Conservation (phyloP, 2,329 filamentous ascomycete genomes). For the Colletotrichum sublineola region DNA sequence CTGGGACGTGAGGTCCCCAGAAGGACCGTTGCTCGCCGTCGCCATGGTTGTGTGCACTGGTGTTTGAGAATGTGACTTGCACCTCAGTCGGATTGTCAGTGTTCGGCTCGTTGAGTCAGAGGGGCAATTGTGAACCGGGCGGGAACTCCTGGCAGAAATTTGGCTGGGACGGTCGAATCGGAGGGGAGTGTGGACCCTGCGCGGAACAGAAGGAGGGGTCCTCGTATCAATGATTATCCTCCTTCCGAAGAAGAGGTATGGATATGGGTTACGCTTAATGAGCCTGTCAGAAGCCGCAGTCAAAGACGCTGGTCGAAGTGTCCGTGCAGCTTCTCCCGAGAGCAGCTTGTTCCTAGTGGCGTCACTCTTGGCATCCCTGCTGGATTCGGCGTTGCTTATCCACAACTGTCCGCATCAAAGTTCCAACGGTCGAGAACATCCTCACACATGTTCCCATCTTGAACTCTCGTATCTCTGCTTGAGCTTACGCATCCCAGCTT, state of each 20-base stretch:
- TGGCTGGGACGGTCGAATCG: constrained; percentile 32
- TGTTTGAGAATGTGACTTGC: constrained; percentile 19
- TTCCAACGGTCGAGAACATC: constrained; percentile 30
- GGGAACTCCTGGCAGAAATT: constrained; percentile 40
- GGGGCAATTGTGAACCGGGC: constrained; percentile 32
- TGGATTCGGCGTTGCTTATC: constrained; percentile 29
- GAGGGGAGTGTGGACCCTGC: constrained; percentile 40
- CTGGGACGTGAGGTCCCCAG: constrained; percentile 71
- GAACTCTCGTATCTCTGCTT: not conserved
- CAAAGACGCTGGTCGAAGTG: not conserved
- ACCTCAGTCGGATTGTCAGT: constrained; percentile 21
- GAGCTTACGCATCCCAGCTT: not conserved
- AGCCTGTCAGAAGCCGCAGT: constrained; percentile 1
- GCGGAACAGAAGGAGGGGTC: constrained; percentile 35
- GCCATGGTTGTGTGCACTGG: constrained; percentile 55
- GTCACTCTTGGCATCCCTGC: constrained; percentile 39
- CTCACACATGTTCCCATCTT: constrained; percentile 18
- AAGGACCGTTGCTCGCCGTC: constrained; percentile 52
- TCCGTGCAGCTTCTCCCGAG: constrained; percentile 16
- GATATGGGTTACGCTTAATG: not conserved
- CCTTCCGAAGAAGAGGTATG: not conserved
- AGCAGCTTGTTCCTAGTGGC: constrained; percentile 29
- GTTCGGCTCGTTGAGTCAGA: constrained; percentile 41
- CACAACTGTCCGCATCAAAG: constrained; percentile 27
- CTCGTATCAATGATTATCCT: constrained; percentile 38